A percentile compares a stretch with the other conserved stretches of the same genome.
Evolutionary conservation across 2,329 filamentous ascomycete genomes (phyloP).

Genomic region (Diaporthe sp.): DNA sequence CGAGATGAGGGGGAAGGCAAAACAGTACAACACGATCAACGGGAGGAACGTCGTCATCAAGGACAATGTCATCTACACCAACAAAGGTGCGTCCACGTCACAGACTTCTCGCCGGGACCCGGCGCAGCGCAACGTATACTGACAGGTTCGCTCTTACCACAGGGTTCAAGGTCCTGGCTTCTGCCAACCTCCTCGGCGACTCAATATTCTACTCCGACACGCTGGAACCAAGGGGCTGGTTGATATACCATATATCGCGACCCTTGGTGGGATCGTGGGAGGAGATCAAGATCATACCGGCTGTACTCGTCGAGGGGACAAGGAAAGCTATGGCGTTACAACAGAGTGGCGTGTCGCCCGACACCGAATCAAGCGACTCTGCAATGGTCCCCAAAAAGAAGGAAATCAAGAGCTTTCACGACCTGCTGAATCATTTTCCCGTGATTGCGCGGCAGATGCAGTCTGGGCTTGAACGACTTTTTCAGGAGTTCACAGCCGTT

Average conservation of each 20-base stretch:
- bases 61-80: slow-evolving; percentile 92
- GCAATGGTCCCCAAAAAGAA: slow-evolving; percentile 78
- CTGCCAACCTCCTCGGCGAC: slow-evolving; percentile 89
- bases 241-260: slow-evolving; percentile 94
- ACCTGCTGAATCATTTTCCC: slow-evolving; percentile 91
- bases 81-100: slow-evolving; percentile 79
- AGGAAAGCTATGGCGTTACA: slow-evolving; percentile 47
- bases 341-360: slow-evolving; percentile 45
- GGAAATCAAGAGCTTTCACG: slow-evolving; percentile 90
- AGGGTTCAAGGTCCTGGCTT: slow-evolving; percentile 94
- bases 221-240: slow-evolving; percentile 93
- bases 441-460: slow-evolving; percentile 98
- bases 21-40: slow-evolving; percentile 93
- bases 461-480: slow-evolving; percentile 87
- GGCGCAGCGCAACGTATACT: background rate
- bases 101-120: background rate
- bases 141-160: slow-evolving; percentile 40
- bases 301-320: slow-evolving; percentile 65
- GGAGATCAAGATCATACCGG: slow-evolving; percentile 78
- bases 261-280: slow-evolving; percentile 90
- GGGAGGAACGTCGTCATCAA: slow-evolving; percentile 95
- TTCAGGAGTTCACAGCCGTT: slow-evolving; percentile 88
- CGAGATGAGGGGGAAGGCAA: slow-evolving; percentile 92
- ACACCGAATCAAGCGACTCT: slow-evolving; percentile 57
- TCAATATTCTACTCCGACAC: slow-evolving; percentile 89